Evolutionary conservation across 371 early-diverging fungal genomes (phyloP).

Genomic region (Mucor mucedo): DNA sequence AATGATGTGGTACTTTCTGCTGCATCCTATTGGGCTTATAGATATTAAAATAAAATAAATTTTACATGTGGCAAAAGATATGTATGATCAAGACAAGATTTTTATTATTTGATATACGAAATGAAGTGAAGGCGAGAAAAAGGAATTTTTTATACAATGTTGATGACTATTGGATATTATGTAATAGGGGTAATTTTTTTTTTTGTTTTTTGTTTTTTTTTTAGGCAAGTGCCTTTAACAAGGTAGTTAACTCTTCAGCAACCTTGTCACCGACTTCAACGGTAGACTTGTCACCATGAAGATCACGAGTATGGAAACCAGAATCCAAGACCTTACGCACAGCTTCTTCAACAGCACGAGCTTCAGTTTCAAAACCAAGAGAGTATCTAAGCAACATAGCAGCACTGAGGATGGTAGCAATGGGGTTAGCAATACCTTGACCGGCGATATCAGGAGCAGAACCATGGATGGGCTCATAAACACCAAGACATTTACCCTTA

Average conservation of each 20-base stretch:
- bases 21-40: constrained; percentile 38
- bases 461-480: constrained; percentile 98
- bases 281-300: constrained; percentile 85
- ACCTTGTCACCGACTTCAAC: constrained; percentile 90
- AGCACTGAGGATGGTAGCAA: constrained; percentile 94
- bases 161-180: background rate
- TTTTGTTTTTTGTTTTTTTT: background rate
- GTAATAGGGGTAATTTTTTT: background rate
- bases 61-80: background rate
- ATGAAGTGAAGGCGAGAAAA: too few species aligned
- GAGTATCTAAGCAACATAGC: constrained; percentile 96
- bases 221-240: constrained; percentile 47
- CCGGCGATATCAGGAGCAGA: constrained; percentile 98
- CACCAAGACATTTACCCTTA: constrained; percentile 75
- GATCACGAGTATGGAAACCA: constrained; percentile 87
- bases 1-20: constrained; percentile 27
- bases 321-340: constrained; percentile 91
- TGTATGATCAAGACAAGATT: background rate
- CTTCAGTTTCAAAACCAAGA: constrained; percentile 85
- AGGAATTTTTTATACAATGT: background rate
- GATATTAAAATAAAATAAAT: constrained; percentile 20
- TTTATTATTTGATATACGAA: background rate
- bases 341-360: constrained; percentile 88
- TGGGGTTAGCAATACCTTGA: constrained; percentile 93
- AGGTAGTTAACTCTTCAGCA: constrained; percentile 68